These are phyloP conservation scores for Apiotrichum veenhuisii DNA, from an alignment of 1,284 basidiomycete species.

Conservation along the genomic window DNA sequence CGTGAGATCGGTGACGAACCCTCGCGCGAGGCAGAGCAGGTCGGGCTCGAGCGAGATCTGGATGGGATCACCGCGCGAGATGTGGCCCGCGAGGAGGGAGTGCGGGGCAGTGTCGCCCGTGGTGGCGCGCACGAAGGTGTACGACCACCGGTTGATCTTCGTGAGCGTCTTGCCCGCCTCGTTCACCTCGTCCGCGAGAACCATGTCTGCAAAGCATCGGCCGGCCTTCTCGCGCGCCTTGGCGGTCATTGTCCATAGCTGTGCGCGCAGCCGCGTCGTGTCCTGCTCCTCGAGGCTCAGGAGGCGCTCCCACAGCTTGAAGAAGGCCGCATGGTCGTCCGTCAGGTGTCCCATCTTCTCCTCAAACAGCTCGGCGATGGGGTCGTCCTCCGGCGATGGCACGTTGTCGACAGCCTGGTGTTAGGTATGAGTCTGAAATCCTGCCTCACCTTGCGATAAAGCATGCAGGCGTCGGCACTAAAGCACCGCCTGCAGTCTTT, in stretches of 20 bases:
- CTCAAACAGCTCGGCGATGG: slow-evolving; percentile 70
- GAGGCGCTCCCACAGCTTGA: slow-evolving; percentile 84
- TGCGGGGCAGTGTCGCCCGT: slow-evolving; percentile 14
- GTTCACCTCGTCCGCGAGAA: slow-evolving; percentile 54
- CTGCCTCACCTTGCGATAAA: slow-evolving; percentile 75
- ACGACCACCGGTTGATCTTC: slow-evolving; percentile 56
- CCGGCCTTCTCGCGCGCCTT: slow-evolving; percentile 72
- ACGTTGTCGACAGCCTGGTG: slow-evolving; percentile 66
- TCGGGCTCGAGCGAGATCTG: slow-evolving; percentile 79
- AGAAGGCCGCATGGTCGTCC: slow-evolving; percentile 67
- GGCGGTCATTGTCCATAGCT: slow-evolving; percentile 90
- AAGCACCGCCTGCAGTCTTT: slow-evolving; percentile 78
- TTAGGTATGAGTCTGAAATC: background rate
- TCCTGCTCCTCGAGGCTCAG: slow-evolving; percentile 87
- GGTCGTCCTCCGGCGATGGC: slow-evolving; percentile 56
- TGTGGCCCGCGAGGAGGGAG: slow-evolving; percentile 72
- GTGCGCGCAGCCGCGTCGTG: slow-evolving; percentile 72
- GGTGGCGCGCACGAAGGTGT: slow-evolving; percentile 60
- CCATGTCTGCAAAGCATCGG: slow-evolving; percentile 73
- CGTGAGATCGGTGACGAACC: slow-evolving; percentile 73
- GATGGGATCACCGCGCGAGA: slow-evolving; percentile 74
- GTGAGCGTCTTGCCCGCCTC: slow-evolving; percentile 44
- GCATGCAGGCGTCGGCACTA: slow-evolving; percentile 80
- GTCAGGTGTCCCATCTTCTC: slow-evolving; percentile 79
- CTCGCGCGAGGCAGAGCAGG: slow-evolving; percentile 75